Evolutionary conservation across 495 filamentous ascomycete species (phyloP).

Genomic region (Hyaloscypha finlandica): DNA sequence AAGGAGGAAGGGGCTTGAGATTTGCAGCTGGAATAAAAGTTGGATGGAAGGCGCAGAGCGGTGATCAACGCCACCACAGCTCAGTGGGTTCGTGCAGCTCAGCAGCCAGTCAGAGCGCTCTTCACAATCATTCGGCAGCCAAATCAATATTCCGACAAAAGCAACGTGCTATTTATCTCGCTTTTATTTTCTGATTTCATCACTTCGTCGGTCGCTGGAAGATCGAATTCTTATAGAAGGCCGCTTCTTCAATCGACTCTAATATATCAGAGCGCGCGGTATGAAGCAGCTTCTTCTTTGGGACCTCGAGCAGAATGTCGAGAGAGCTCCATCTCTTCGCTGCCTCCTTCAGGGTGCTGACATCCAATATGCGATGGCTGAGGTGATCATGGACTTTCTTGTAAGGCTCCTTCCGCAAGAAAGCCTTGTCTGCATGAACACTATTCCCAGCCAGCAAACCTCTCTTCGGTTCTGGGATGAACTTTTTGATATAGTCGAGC

Average conservation of each 20-base stretch:
- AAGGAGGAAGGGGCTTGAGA: slow-evolving; percentile 21
- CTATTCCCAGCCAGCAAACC: slow-evolving; percentile 88
- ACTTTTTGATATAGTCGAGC: slow-evolving; percentile 72
- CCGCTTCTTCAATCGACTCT: slow-evolving; percentile 91
- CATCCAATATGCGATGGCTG: slow-evolving; percentile 89
- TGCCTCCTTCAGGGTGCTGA: slow-evolving; percentile 88
- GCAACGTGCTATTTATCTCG: slow-evolving; percentile 18
- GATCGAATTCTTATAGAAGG: slow-evolving; percentile 69
- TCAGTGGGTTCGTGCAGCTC: not conserved
- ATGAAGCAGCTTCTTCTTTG: slow-evolving; percentile 75
- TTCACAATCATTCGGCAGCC: slow-evolving; percentile 8
- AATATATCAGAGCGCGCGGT: slow-evolving; percentile 87
- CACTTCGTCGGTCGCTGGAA: slow-evolving; percentile 47
- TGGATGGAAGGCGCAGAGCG: slow-evolving; percentile 26
- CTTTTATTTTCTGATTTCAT: slow-evolving; percentile 5
- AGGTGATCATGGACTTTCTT: slow-evolving; percentile 70
- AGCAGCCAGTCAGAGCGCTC: slow-evolving; percentile 14
- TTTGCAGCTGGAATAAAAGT: slow-evolving; percentile 16
- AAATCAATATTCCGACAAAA: not conserved
- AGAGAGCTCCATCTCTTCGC: slow-evolving; percentile 75
- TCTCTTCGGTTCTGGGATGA: slow-evolving; percentile 61
- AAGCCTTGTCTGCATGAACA: slow-evolving; percentile 86
- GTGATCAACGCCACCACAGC: slow-evolving; percentile 22
- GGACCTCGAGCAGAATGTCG: slow-evolving; percentile 58
- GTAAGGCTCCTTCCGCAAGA: slow-evolving; percentile 75